Evolutionary conservation across 2,329 filamentous ascomycete species (phyloP), one percentile per base, ranked within the genome.

Genomic region (Spiromastix sp.): DNA sequence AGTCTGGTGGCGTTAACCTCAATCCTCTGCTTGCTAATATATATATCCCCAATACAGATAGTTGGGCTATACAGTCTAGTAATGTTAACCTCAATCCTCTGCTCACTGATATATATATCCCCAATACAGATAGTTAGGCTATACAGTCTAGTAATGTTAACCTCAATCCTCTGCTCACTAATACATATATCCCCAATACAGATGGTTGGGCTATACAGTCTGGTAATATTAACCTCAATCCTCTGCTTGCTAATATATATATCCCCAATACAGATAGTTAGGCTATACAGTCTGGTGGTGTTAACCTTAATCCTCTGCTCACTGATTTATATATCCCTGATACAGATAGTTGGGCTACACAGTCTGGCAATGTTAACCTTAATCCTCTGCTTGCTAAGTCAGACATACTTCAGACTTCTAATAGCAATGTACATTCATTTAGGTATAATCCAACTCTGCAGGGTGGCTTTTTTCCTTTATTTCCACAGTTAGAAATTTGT

Each of bases 401-500:
- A n/a, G n/a, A n/a, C n/a, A n/a, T n/a, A n/a, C n/a, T n/a, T n/a
- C n/a, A n/a, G n/a, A n/a, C n/a, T n/a, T n/a, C n/a, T n/a, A n/a
- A 28, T 28, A 16, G 26, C 26, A n/a, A 16, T 28, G 26, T 28
- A 15, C 10, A 28, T 16, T 28, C 26, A 28, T 16, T 15, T 11
- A 16, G 26, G 26, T 4, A 28, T 16, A 28, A 28, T 28, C 3
- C 2, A 28, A 15, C 22, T 24, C 31, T 33, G 31, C 19, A 33
- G 24, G 7, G 31, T 10, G 6, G 24, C 19, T 16, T 21, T 33
- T 21, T 10, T 9, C 16, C 22, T 7, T 33, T 21, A 25, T 24
- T 33, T 6, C 15, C n/a, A n/a, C n/a, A n/a, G n/a, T n/a, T n/a
- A 27, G 32, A 34, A 26, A 11, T 6, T 27, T 26, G 25, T 26